Conservation (phyloP, 192 early-diverging fungal species). For the Coemansia sp. region DNA sequence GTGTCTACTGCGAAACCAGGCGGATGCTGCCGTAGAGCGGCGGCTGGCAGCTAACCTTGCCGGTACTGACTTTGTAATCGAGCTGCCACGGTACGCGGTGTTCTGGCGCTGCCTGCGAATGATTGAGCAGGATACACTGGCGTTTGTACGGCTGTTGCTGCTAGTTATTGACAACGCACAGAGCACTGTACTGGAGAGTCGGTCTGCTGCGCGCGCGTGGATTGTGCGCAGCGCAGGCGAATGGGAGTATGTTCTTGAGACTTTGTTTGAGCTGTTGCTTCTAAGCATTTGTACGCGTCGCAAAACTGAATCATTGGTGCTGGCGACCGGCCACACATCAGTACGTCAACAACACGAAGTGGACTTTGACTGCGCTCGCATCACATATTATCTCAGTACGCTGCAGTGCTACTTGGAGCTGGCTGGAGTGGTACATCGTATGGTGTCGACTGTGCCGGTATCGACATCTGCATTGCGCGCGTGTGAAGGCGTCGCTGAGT, state of each 20-base stretch:
- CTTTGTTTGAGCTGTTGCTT: constrained; percentile 35
- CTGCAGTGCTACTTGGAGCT: constrained; percentile 28
- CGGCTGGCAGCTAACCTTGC: constrained; percentile 26
- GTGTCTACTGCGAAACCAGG: constrained; percentile 55
- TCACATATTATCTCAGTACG: constrained; percentile 25
- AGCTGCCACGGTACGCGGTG: constrained; percentile 29
- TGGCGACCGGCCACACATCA: constrained; percentile 19
- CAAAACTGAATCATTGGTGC: constrained; percentile 1
- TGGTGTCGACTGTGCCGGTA: constrained; percentile 6
- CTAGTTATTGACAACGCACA: constrained; percentile 64
- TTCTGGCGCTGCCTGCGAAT: constrained; percentile 42
- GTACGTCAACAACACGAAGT: constrained; percentile 21
- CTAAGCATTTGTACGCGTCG: constrained; percentile 25
- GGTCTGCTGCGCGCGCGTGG: constrained; percentile 40
- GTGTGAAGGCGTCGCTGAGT: constrained; percentile 5
- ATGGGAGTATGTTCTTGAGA: constrained; percentile 30
- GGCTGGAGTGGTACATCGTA: constrained; percentile 12
- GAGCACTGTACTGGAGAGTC: constrained; percentile 4
- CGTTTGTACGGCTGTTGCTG: constrained; percentile 75
- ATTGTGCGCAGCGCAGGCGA: constrained; percentile 20
- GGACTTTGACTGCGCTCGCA: constrained; percentile 27
- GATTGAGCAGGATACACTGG: constrained; percentile 31
- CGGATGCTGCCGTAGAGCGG: constrained; percentile 34
- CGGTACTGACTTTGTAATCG: constrained; percentile 3
- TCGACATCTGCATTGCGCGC: not conserved